phyloP scores from a whole-genome alignment of 2,329 filamentous ascomycete genomes.

The Monosporascus sp. region DNA sequence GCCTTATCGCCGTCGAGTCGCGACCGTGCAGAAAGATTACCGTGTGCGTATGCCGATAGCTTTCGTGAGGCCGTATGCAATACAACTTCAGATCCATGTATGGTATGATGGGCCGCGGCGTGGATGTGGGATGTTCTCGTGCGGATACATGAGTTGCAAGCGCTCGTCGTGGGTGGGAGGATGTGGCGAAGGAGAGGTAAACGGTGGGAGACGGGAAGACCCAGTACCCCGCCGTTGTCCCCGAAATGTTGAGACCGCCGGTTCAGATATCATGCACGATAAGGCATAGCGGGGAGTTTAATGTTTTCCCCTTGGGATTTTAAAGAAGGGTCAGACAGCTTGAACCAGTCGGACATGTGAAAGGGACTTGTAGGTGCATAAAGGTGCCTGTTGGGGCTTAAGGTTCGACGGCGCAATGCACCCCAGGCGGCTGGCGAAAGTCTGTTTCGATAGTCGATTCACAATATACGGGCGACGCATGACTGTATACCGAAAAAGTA shows the following conservation, averaged over 20 bases:
- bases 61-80: slow-evolving; percentile 16
- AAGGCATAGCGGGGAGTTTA: neutral
- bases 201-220: neutral
- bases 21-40: slow-evolving; percentile 41
- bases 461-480: neutral
- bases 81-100: neutral
- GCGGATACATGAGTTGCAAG: neutral
- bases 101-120: neutral
- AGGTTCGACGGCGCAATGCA: neutral
- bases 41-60: slow-evolving; percentile 28
- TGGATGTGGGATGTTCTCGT: slow-evolving; percentile 1
- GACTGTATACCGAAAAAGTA: neutral
- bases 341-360: neutral
- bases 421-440: neutral
- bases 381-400: neutral
- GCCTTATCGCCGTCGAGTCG: slow-evolving; percentile 29
- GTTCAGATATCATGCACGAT: neutral
- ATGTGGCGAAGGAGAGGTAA: neutral
- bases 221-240: neutral
- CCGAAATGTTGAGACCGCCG: neutral
- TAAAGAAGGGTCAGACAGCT: neutral
- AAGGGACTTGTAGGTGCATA: neutral
- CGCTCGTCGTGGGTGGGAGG: neutral
- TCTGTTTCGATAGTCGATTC: neutral
- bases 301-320: neutral